phyloP scores from a whole-genome alignment of 495 filamentous ascomycete genomes.

The Bacidia rubella region DNA sequence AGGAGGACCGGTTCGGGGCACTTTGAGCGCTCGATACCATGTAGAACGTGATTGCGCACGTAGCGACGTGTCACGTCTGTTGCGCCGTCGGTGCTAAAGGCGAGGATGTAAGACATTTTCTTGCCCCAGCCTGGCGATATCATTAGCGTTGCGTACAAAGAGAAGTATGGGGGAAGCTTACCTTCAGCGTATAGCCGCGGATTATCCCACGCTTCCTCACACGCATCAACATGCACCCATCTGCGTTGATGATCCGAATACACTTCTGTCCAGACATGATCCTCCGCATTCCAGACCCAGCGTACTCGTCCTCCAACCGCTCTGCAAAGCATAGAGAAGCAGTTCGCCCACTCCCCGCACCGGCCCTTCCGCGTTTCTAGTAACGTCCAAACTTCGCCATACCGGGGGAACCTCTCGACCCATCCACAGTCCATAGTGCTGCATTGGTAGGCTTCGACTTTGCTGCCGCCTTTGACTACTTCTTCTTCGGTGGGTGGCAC shows the following conservation, averaged over 20 bases:
- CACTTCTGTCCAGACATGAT: constrained; percentile 95
- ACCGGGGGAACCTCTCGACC: constrained; percentile 84
- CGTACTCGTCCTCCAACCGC: constrained; percentile 81
- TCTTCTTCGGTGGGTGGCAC: constrained; percentile 80
- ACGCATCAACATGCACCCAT: constrained; percentile 95
- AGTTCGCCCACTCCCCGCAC: constrained; percentile 94
- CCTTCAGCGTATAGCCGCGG: constrained; percentile 86
- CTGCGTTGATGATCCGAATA: constrained; percentile 87
- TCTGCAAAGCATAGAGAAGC: constrained; percentile 96
- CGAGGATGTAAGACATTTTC: constrained; percentile 92
- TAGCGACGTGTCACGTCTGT: constrained; percentile 94
- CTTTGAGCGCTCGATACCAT: constrained; percentile 56
- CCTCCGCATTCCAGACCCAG: constrained; percentile 98
- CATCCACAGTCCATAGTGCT: constrained; percentile 52
- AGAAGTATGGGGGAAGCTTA: constrained; percentile 20
- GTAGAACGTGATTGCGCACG: constrained; percentile 63
- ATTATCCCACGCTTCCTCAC: constrained; percentile 92
- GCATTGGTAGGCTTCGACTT: constrained; percentile 84
- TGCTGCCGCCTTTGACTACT: constrained; percentile 66
- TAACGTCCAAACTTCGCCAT: constrained; percentile 90
- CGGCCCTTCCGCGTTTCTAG: constrained; percentile 74
- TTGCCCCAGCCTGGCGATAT: constrained; percentile 59
- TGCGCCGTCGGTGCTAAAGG: constrained; percentile 89
- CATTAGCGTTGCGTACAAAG: background rate
- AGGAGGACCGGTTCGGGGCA: constrained; percentile 80